Conservation (phyloP, 129 eudicot species). For the Helichrysum umbraculigerum region DNA sequence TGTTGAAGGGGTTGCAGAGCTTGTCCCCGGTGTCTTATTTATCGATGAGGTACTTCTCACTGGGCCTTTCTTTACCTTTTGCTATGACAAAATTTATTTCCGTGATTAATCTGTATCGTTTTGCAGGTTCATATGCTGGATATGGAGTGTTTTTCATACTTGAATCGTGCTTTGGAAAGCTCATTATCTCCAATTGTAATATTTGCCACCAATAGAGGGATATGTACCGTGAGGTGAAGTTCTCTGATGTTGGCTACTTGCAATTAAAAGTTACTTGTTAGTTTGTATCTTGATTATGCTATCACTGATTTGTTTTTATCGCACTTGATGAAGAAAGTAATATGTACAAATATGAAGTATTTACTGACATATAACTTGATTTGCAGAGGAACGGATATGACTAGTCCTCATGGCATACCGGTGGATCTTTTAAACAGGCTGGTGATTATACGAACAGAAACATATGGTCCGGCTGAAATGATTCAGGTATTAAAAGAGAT, state of each 20-base stretch:
- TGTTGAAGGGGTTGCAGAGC: constrained; percentile 98
- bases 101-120: not conserved
- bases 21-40: constrained; percentile 95
- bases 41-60: constrained; percentile 72
- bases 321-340: too few relatives aligned
- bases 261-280: not conserved
- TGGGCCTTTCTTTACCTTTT: not conserved
- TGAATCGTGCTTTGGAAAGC: constrained; percentile 94
- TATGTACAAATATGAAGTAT: too few relatives aligned
- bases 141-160: constrained; percentile 96
- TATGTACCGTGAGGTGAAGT: constrained; percentile 83
- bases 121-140: constrained; percentile 94
- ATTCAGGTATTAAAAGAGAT: constrained; percentile 63
- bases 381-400: constrained; percentile 92
- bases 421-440: constrained; percentile 89
- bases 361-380: constrained; percentile 15
- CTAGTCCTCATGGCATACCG: constrained; percentile 98
- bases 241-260: not conserved
- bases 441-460: constrained; percentile 82
- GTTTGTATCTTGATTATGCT: too few relatives aligned
- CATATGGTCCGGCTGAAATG: constrained; percentile 95
- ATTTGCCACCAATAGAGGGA: constrained; percentile 96
- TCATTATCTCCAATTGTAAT: constrained; percentile 91
- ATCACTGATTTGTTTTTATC: too few relatives aligned
- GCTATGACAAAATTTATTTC: not conserved